Conservation (phyloP, 73 alveolate species). For the Paraurostyla sp. region DNA sequence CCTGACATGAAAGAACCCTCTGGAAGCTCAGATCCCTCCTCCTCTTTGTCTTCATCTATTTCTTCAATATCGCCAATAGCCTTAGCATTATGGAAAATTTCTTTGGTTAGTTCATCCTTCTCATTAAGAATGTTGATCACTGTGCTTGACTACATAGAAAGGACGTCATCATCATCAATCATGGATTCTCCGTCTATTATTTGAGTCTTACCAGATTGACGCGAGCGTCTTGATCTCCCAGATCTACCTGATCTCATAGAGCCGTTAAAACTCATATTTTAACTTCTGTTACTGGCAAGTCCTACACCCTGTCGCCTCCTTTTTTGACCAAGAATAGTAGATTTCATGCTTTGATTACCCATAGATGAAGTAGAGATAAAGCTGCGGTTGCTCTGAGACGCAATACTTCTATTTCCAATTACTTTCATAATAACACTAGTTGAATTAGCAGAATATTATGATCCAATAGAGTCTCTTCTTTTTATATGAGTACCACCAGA, state of each 20-base stretch:
- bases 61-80: not conserved
- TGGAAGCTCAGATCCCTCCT: not conserved
- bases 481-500: constrained; percentile 33
- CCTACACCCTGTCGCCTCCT: constrained; percentile 29
- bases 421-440: constrained; percentile 2
- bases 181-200: constrained; percentile 28
- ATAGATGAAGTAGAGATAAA: constrained; percentile 17
- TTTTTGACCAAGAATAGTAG: not conserved
- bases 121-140: not conserved
- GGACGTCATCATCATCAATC: not conserved
- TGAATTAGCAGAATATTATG: not conserved
- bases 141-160: constrained; percentile 9
- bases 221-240: not conserved
- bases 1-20: too few relatives aligned
- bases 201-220: not conserved
- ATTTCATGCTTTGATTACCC: too few relatives aligned
- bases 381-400: not conserved
- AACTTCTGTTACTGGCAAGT: not conserved
- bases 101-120: constrained; percentile 6
- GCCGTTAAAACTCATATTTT: not conserved
- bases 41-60: not conserved
- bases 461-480: not conserved
- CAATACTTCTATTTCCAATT: constrained; percentile 1
- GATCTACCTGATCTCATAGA: constrained; percentile 36
- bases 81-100: not conserved